Percentiles rank a stretch among this genome's conserved stretches.
phyloP scores from a whole-genome alignment of 169 alveolate species.

The Babesia microti region DNA sequence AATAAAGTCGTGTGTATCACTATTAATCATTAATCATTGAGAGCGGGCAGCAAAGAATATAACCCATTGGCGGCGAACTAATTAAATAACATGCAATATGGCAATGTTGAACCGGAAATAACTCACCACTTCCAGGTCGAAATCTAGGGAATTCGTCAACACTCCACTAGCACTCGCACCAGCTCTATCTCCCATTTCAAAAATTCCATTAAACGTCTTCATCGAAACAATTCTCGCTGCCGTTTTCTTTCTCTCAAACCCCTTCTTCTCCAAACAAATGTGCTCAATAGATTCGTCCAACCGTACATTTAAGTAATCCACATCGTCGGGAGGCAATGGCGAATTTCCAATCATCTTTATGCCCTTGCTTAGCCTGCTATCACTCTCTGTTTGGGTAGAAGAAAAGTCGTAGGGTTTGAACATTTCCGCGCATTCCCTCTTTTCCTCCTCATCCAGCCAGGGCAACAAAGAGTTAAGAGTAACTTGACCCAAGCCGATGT shows the following conservation, averaged over 20 bases:
- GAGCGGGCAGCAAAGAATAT: no score
- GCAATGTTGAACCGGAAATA: no score
- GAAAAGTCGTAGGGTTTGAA: slow-evolving; percentile 58
- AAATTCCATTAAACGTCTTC: slow-evolving; percentile 6
- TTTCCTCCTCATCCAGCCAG: slow-evolving; percentile 62
- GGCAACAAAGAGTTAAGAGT: slow-evolving; percentile 66
- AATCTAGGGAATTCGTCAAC: no score
- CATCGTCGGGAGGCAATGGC: slow-evolving; percentile 30
- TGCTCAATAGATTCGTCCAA: slow-evolving; percentile 29
- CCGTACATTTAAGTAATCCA: slow-evolving; percentile 31
- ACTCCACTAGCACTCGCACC: slow-evolving; percentile 2
- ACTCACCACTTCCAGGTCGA: no score
- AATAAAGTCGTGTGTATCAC: no score
- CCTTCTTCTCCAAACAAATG: slow-evolving; percentile 12
- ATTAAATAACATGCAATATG: no score
- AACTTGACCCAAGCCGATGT: slow-evolving; percentile 61
- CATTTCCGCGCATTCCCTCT: slow-evolving; percentile 47
- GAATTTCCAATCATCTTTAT: no score
- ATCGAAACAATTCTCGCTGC: slow-evolving; percentile 17
- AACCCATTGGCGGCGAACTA: no score
- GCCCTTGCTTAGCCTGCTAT: slow-evolving; percentile 60
- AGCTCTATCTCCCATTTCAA: slow-evolving; percentile 9
- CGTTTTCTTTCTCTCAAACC: slow-evolving; percentile 1
- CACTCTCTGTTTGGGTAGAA: slow-evolving; percentile 57
- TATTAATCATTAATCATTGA: no score